These are phyloP conservation scores for Trichoderma citrinoviride DNA, from an alignment of 2,329 filamentous ascomycete genomes.

Conservation along the genomic window DNA sequence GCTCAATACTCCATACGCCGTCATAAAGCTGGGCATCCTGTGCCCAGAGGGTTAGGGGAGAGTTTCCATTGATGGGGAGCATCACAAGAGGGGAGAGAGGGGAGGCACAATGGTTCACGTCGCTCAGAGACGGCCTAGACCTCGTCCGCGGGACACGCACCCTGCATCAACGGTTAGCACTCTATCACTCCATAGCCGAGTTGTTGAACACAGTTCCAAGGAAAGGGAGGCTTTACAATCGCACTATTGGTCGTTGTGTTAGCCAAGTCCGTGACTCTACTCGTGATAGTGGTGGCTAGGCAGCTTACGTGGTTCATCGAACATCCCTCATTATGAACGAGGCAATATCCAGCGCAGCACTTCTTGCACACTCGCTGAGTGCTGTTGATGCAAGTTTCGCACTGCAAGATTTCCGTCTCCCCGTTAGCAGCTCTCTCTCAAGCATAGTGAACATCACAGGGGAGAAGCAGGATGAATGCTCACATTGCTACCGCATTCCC, in stretches of 20 bases:
- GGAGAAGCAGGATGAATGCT: conserved; percentile 32
- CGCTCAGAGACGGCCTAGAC: conserved; percentile 21
- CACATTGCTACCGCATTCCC: conserved; percentile 81
- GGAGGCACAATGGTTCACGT: not conserved
- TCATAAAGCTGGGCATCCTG: conserved; percentile 6
- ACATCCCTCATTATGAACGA: conserved; percentile 78
- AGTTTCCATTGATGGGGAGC: not conserved
- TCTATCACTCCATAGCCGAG: not conserved
- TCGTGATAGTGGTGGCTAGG: not conserved
- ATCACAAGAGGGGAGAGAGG: not conserved
- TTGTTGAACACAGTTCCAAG: not conserved
- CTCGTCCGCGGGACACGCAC: conserved; percentile 38
- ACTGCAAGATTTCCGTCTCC: conserved; percentile 47
- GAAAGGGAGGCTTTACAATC: conserved; percentile 3
- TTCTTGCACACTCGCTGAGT: conserved; percentile 69
- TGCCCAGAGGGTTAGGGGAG: not conserved
- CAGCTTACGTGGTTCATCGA: conserved; percentile 58
- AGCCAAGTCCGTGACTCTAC: not conserved
- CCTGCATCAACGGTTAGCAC: conserved; percentile 28
- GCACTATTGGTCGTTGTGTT: conserved; percentile 6
- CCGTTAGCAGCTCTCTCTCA: conserved; percentile 12
- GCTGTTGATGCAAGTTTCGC: conserved; percentile 67
- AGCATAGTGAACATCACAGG: not conserved
- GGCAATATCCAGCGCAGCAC: conserved; percentile 79
- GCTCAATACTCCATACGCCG: conserved; percentile 10